Percentiles rank a stretch among this genome's conserved stretches.
phyloP scores from a whole-genome alignment of 768 basidiomycete genomes.

The Cystofilobasidium ferigula region DNA sequence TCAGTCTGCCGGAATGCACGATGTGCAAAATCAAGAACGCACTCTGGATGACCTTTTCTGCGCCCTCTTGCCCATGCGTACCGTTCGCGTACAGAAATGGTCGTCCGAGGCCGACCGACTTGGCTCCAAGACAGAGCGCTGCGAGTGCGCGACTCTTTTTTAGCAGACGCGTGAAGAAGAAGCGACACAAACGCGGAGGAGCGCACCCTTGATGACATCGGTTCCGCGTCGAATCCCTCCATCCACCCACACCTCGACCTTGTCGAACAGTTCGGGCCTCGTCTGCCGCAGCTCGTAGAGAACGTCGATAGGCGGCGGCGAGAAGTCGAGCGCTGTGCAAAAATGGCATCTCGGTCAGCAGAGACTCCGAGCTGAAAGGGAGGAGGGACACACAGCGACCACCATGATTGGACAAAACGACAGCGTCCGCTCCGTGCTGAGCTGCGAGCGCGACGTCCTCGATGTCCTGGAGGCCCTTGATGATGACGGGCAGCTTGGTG shows the following conservation, averaged over 20 bases:
- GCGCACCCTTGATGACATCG: slow-evolving; percentile 50
- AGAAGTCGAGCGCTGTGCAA: neutral
- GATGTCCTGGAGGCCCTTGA: slow-evolving; percentile 21
- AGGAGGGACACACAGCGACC: slow-evolving; percentile 19
- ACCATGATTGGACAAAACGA: slow-evolving; percentile 33
- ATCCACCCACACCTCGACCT: slow-evolving; percentile 48
- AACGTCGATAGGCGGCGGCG: slow-evolving; percentile 23
- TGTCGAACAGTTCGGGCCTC: slow-evolving; percentile 34
- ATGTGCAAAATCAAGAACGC: neutral
- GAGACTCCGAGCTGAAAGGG: neutral
- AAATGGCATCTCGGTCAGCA: neutral
- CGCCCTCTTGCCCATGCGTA: slow-evolving; percentile 40
- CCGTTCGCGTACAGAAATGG: slow-evolving; percentile 40
- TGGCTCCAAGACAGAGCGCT: slow-evolving; percentile 58
- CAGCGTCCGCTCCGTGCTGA: slow-evolving; percentile 28
- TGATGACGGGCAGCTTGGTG: slow-evolving; percentile 21
- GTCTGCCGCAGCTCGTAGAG: slow-evolving; percentile 26
- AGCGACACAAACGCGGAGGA: neutral
- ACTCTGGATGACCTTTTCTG: slow-evolving; percentile 34
- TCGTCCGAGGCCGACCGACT: slow-evolving; percentile 38
- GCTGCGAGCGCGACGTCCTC: slow-evolving; percentile 33
- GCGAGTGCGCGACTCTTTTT: too few species aligned
- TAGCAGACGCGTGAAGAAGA: too few species aligned
- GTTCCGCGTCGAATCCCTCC: slow-evolving; percentile 28
- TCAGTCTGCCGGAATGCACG: neutral